These are phyloP conservation scores for Starmera caribaea DNA, from an alignment of 805 yeast species.

Conservation along the genomic window DNA sequence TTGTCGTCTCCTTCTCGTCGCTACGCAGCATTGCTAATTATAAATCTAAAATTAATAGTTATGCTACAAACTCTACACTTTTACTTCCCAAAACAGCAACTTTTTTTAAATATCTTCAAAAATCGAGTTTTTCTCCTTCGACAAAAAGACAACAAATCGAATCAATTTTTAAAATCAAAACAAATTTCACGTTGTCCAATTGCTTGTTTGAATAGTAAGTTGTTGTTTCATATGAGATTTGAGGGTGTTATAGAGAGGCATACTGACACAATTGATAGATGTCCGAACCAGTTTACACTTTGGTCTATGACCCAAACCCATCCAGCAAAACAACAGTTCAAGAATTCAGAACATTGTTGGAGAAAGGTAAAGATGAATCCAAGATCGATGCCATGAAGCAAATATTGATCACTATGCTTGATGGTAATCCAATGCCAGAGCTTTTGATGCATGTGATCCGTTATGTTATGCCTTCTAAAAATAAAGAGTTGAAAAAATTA, in stretches of 20 bases:
- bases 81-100: constrained; percentile 1
- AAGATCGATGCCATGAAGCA: constrained; percentile 87
- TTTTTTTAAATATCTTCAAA: neutral
- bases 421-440: constrained; percentile 89
- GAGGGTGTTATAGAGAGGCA: too few relatives aligned
- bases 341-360: constrained; percentile 71
- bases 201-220: too few relatives aligned
- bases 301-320: constrained; percentile 69
- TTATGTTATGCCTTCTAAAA: constrained; percentile 92
- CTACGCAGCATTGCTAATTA: too few relatives aligned
- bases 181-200: too few relatives aligned
- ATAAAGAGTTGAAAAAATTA: constrained; percentile 85
- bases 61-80: neutral
- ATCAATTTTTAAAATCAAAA: too few relatives aligned
- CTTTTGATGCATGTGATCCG: constrained; percentile 94
- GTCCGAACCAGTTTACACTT: constrained; percentile 52
- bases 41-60: too few relatives aligned
- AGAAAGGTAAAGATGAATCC: constrained; percentile 81
- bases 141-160: too few relatives aligned
- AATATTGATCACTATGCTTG: constrained; percentile 77
- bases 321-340: constrained; percentile 48
- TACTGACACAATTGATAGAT: constrained; percentile 2
- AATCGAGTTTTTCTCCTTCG: too few relatives aligned
- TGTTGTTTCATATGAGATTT: too few relatives aligned
- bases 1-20: too few relatives aligned